Base-by-base conservation (phyloP, 192 early-diverging fungal species). In the Spizellomyces punctatus region DNA sequence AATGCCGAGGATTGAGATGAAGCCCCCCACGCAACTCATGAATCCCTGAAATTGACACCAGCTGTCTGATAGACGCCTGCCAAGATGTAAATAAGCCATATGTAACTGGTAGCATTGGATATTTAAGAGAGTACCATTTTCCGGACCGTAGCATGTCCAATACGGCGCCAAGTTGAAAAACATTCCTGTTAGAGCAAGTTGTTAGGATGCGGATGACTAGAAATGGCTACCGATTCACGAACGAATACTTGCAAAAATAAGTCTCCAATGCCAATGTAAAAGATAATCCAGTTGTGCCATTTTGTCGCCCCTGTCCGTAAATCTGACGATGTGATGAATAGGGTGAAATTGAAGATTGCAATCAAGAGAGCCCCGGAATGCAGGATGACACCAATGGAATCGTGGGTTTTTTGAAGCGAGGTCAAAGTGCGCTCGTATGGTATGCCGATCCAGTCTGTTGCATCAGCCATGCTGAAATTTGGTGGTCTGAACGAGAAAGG, bases 41-140 rank as follows among this genome's bases (percentile, higher is more conserved):
- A 42, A 70, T 43, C 68, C 68, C 42, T 70, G 68, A 45, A 70
- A 62, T 45, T 70, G 68, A 42, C 68, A 70, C 68, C 68, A 70
- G 44, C 14, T 47, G 42, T 70, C 68, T 43, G 27, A 61, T 4
- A 65, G 49, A 50, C 49, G 46, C 64, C 64, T 65, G 21, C 45
- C 12, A 16, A 46, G 16, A 45, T 4, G 44, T n/a, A 47, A 56
- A 6, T 6, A 44, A 14, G 6, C 64, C 5, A 54, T 54, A 12
- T 54, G 12, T 12, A 12, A 12, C 2, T 4, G 14, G 2, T 54
- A 19, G 50, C 50, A n/a, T 54, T 54, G 50, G 14, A 2, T 19
- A 4, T n/a, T n/a, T 4, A 19, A n/a, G 0, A 54, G 58, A 49
- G 5, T 27, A 58, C 66, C 66, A 68, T 58, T 42, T 45, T n/a